Percentiles rank a stretch among this genome's conserved stretches.
Evolutionary conservation across 2,329 filamentous ascomycete species (phyloP).

Genomic region (Neobulgaria alba): DNA sequence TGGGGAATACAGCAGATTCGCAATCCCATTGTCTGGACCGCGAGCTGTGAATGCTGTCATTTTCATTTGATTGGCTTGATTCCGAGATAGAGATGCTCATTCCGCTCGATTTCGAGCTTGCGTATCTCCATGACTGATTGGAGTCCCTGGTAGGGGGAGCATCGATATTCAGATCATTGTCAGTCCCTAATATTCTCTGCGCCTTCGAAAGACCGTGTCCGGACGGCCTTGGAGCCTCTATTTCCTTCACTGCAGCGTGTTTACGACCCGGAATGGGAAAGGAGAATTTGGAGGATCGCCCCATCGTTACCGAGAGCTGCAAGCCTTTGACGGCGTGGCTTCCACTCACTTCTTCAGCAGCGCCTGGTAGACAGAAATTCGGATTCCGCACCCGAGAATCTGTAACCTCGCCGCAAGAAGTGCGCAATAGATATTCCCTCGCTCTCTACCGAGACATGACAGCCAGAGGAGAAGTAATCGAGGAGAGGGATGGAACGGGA

Average conservation of each 20-base stretch:
- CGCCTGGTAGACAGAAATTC: no score
- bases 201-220: constrained; percentile 24
- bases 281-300: constrained; percentile 29
- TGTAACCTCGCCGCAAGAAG: neutral
- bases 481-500: neutral
- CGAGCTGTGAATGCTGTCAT: constrained; percentile 15
- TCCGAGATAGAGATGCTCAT: constrained; percentile 34
- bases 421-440: neutral
- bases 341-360: neutral
- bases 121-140: constrained; percentile 20
- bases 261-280: constrained; percentile 29
- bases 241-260: constrained; percentile 12
- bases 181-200: constrained; percentile 26
- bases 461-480: neutral
- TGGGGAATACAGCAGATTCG: constrained; percentile 20
- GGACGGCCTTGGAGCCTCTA: neutral
- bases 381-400: no score
- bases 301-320: constrained; percentile 20
- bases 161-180: constrained; percentile 39
- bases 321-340: neutral
- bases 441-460: neutral
- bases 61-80: constrained; percentile 21
- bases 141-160: constrained; percentile 21
- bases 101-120: constrained; percentile 30
- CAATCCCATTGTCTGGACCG: constrained; percentile 18